phyloP scores from a whole-genome alignment of 2,329 filamentous ascomycete genomes.

The Hirsutella thompsonii region DNA sequence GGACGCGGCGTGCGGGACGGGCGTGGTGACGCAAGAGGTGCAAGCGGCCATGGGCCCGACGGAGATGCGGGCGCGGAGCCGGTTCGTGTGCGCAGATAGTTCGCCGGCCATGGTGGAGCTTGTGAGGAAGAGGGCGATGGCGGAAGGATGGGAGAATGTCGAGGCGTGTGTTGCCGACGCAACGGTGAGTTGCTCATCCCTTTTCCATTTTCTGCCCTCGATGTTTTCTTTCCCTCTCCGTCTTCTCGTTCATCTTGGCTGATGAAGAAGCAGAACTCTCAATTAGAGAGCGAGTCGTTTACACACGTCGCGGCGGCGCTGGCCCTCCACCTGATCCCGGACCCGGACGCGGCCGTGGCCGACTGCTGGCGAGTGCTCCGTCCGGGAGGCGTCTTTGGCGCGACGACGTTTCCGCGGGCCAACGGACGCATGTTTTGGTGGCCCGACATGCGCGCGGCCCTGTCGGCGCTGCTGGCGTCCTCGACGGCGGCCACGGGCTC shows the following conservation, averaged over 20 bases:
- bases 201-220: too few relatives aligned
- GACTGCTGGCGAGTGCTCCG: conserved; percentile 26
- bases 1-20: conserved; percentile 41
- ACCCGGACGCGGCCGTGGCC: conserved; percentile 21
- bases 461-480: conserved; percentile 24
- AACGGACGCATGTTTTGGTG: conserved; percentile 21
- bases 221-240: too few relatives aligned
- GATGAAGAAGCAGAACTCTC: conserved; percentile 27
- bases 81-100: conserved; percentile 35
- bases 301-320: conserved; percentile 33
- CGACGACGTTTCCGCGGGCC: conserved; percentile 21
- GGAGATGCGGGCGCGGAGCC: conserved; percentile 26
- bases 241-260: too few relatives aligned
- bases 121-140: conserved; percentile 22
- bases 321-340: conserved; percentile 31
- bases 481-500: too few relatives aligned
- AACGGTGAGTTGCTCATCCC: conserved; percentile 19
- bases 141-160: conserved; percentile 32
- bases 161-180: conserved; percentile 32
- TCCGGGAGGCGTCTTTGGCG: conserved; percentile 23
- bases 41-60: conserved; percentile 24
- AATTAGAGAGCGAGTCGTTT: conserved; percentile 23
- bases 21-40: conserved; percentile 32
- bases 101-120: conserved; percentile 27
- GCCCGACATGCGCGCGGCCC: conserved; percentile 23